Percentiles rank a stretch among this genome's conserved stretches.
Evolutionary conservation across 2,329 filamentous ascomycete genomes (phyloP).

Genomic region (Byssothecium circinans): DNA sequence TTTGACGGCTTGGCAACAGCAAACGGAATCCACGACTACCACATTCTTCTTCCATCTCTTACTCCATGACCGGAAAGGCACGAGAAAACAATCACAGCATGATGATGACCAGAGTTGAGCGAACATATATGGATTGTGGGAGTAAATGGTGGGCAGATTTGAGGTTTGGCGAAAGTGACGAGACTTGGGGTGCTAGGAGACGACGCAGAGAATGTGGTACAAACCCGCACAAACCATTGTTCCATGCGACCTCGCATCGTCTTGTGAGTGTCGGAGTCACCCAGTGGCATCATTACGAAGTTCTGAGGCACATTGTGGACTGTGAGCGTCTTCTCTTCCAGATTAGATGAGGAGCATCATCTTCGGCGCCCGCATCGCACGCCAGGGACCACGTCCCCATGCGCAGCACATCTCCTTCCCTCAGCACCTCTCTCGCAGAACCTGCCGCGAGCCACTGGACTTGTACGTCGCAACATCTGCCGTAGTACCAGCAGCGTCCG

Average conservation of each 20-base stretch:
- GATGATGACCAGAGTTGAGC: too few species aligned
- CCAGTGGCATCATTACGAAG: too few species aligned
- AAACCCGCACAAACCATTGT: constrained; percentile 5
- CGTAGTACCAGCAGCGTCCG: neutral
- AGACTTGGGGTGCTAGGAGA: neutral
- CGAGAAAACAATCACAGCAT: too few species aligned
- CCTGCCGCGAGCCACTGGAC: neutral
- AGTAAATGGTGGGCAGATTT: too few species aligned
- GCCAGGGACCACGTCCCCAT: constrained; percentile 1
- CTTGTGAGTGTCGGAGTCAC: too few species aligned
- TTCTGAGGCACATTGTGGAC: too few species aligned
- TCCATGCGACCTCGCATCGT: too few species aligned
- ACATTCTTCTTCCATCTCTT: neutral
- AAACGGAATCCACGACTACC: constrained; percentile 4
- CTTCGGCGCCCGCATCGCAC: too few species aligned
- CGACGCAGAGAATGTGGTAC: neutral
- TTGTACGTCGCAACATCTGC: neutral
- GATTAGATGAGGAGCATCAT: too few species aligned
- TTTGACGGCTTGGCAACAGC: constrained; percentile 4
- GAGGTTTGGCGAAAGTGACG: too few species aligned
- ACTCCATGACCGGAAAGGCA: neutral
- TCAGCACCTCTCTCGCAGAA: neutral
- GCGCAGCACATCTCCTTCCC: neutral
- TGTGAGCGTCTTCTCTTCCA: too few species aligned
- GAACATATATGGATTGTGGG: too few species aligned